A percentile compares a stretch with the other conserved stretches of the same genome.
These are phyloP conservation scores for Microsporum canis DNA, from an alignment of 2,329 filamentous ascomycete species.

Conservation along the genomic window DNA sequence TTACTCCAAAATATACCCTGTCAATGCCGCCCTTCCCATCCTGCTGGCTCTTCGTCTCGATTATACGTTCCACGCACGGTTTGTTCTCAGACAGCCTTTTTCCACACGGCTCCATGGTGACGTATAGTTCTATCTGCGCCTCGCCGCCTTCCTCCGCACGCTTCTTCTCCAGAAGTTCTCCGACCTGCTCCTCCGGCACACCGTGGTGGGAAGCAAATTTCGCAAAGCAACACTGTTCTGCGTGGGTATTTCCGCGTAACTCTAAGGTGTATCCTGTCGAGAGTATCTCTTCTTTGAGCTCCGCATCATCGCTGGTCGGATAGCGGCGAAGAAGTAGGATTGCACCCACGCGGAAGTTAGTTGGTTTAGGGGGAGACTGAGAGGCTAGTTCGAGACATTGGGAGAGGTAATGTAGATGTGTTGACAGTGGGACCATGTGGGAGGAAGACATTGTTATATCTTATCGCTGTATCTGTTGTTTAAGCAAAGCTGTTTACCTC, in stretches of 20 bases:
- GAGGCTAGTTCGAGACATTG: conserved; percentile 64
- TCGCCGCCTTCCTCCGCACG: conserved; percentile 7
- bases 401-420: conserved; percentile 47
- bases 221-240: conserved; percentile 80
- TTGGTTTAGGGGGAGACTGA: conserved; percentile 71
- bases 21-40: conserved; percentile 43
- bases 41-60: conserved; percentile 34
- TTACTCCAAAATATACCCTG: conserved; percentile 75
- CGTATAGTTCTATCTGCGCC: conserved; percentile 59
- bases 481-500: not conserved
- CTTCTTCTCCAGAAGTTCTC: conserved; percentile 26
- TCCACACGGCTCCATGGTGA: conserved; percentile 61
- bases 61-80: conserved; percentile 61
- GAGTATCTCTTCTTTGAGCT: conserved; percentile 44
- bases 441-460: conserved; percentile 6
- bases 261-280: conserved; percentile 86
- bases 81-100: conserved; percentile 37
- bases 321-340: conserved; percentile 49
- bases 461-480: not conserved
- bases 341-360: conserved; percentile 92
- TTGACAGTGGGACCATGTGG: conserved; percentile 12
- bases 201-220: conserved; percentile 44
- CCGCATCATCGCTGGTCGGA: conserved; percentile 10
- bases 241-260: conserved; percentile 84
- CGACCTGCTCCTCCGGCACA: conserved; percentile 26